Conservation (phyloP, 202 grass and related monocot species). For the Musa balbisiana region DNA sequence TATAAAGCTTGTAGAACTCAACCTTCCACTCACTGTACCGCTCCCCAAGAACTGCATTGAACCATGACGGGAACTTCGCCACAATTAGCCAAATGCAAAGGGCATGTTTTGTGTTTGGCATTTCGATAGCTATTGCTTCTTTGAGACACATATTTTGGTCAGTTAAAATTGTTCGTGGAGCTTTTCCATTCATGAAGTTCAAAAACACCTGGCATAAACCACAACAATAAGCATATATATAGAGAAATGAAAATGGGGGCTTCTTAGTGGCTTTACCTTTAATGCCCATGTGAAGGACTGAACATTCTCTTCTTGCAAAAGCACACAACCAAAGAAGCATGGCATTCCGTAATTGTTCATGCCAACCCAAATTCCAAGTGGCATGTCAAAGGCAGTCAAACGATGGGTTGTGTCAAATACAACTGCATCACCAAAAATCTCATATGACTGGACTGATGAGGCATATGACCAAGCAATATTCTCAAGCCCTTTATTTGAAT, state of each 20-base stretch:
- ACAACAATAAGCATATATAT: constrained; percentile 18
- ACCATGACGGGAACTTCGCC: constrained; percentile 50
- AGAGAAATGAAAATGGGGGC: not conserved
- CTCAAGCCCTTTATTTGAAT: constrained; percentile 30
- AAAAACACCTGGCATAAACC: constrained; percentile 56
- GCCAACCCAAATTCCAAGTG: constrained; percentile 59
- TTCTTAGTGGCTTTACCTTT: constrained; percentile 32
- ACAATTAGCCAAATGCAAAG: constrained; percentile 46
- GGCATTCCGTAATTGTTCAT: constrained; percentile 58
- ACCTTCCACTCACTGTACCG: constrained; percentile 45
- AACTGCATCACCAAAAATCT: constrained; percentile 59
- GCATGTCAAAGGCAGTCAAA: constrained; percentile 37
- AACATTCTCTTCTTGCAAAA: constrained; percentile 47
- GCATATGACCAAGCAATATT: constrained; percentile 60
- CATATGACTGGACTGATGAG: constrained; percentile 46
- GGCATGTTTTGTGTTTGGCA: constrained; percentile 58
- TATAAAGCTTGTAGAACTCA: constrained; percentile 49
- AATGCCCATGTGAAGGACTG: constrained; percentile 47
- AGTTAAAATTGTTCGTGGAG: constrained; percentile 52
- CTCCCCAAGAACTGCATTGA: constrained; percentile 45
- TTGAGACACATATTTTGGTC: constrained; percentile 52
- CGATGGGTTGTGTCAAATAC: constrained; percentile 49
- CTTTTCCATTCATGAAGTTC: constrained; percentile 63
- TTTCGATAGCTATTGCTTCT: constrained; percentile 51
- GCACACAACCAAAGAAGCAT: constrained; percentile 39